These are phyloP conservation scores for Gossypioides kirkii DNA, from an alignment of 345 rosid species.

Conservation along the genomic window DNA sequence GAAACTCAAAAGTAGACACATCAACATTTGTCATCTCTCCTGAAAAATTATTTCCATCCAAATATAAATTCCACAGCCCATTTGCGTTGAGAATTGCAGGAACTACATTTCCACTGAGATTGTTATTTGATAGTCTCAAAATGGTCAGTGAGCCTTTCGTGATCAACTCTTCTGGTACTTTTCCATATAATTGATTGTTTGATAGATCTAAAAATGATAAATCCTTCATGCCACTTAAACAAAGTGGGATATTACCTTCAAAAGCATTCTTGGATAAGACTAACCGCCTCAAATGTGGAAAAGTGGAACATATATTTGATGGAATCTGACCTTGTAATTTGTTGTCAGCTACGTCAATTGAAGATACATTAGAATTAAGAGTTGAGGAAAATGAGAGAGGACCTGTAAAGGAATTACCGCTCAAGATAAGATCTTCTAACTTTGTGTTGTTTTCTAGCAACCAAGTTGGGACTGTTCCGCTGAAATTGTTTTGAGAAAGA, in stretches of 20 bases:
- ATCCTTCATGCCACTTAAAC: neutral
- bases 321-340: slow-evolving; percentile 10
- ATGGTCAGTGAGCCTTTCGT: neutral
- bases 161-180: neutral
- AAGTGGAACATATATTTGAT: neutral
- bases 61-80: neutral
- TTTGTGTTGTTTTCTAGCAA: slow-evolving; percentile 25
- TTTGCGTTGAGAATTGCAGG: neutral
- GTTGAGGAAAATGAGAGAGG: neutral
- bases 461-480: slow-evolving; percentile 23
- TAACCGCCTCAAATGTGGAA: neutral
- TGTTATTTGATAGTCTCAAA: slow-evolving; percentile 8
- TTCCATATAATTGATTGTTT: neutral
- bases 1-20: neutral
- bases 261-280: slow-evolving; percentile 17
- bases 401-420: neutral
- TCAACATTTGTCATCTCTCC: slow-evolving; percentile 2
- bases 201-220: slow-evolving; percentile 15
- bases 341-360: slow-evolving; percentile 14
- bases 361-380: neutral
- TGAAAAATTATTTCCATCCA: neutral
- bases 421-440: neutral
- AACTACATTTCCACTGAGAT: slow-evolving; percentile 18
- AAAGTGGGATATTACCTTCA: slow-evolving; percentile 22
- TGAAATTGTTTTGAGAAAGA: neutral